Evolutionary conservation across 768 basidiomycete genomes (phyloP).

Genomic region (Favolaschia claudopus): DNA sequence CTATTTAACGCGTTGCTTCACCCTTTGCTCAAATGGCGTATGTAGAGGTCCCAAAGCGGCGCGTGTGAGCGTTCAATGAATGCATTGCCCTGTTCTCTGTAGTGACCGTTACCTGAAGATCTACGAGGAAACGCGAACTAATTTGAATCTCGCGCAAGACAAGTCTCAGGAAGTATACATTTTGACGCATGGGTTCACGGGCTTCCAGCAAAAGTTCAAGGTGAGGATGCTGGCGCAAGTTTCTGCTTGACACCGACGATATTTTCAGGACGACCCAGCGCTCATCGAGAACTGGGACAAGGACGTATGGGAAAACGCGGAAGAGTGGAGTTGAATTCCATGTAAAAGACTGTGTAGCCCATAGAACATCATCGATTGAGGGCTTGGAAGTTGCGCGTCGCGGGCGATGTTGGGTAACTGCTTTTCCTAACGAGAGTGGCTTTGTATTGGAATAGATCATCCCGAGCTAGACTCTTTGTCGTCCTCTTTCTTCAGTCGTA

Average conservation of each 20-base stretch:
- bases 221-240: slow-evolving; percentile 38
- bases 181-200: slow-evolving; percentile 74
- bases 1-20: slow-evolving; percentile 12
- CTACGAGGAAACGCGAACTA: slow-evolving; percentile 69
- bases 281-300: slow-evolving; percentile 83
- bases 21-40: slow-evolving; percentile 9
- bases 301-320: slow-evolving; percentile 59
- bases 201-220: slow-evolving; percentile 76
- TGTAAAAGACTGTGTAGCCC: background rate
- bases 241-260: background rate
- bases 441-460: background rate
- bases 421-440: too few species aligned
- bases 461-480: slow-evolving; percentile 7
- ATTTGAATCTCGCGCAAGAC: slow-evolving; percentile 51
- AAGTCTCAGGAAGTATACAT: slow-evolving; percentile 65
- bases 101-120: slow-evolving; percentile 50
- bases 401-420: too few species aligned
- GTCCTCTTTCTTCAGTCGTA: slow-evolving; percentile 25
- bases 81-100: slow-evolving; percentile 10
- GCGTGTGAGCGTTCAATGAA: slow-evolving; percentile 51
- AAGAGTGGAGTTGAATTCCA: slow-evolving; percentile 44
- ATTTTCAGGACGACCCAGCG: slow-evolving; percentile 62
- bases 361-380: background rate
- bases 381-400: background rate
- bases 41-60: slow-evolving; percentile 82